Percentiles rank a stretch among this genome's conserved stretches.
These are phyloP conservation scores for Fraxinus americana DNA, from an alignment of 257 asterid species.

Conservation along the genomic window DNA sequence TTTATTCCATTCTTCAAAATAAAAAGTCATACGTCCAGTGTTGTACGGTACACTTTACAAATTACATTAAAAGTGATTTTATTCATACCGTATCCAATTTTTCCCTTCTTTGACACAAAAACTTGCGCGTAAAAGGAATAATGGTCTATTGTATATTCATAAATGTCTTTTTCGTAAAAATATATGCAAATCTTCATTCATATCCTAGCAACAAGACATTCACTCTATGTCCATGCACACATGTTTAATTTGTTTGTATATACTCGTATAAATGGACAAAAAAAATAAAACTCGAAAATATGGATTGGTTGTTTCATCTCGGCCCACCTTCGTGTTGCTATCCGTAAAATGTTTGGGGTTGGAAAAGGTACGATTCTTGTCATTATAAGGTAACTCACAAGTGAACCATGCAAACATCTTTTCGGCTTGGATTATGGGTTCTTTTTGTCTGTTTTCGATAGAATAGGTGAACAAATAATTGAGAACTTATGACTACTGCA, in stretches of 20 bases:
- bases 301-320: not conserved
- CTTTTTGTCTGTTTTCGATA: not conserved
- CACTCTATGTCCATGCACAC: not conserved
- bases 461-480: not conserved
- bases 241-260: not conserved
- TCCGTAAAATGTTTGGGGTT: not conserved
- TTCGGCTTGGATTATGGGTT: not conserved
- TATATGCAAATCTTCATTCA: not conserved
- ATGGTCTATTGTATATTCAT: not conserved
- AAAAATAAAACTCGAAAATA: not conserved
- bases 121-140: not conserved
- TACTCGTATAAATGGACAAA: not conserved
- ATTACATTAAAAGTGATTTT: not conserved
- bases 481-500: not conserved
- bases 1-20: too few species aligned
- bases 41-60: not conserved
- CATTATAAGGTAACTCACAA: not conserved
- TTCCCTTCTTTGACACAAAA: not conserved
- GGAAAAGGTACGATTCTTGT: not conserved
- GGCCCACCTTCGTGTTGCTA: not conserved
- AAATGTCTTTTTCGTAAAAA: not conserved
- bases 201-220: not conserved
- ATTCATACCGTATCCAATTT: constrained; percentile 4
- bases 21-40: too few species aligned
- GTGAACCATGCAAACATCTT: not conserved